Evolutionary conservation across 2,329 filamentous ascomycete species (phyloP).

Genomic region (Aurifilum marmelostoma): DNA sequence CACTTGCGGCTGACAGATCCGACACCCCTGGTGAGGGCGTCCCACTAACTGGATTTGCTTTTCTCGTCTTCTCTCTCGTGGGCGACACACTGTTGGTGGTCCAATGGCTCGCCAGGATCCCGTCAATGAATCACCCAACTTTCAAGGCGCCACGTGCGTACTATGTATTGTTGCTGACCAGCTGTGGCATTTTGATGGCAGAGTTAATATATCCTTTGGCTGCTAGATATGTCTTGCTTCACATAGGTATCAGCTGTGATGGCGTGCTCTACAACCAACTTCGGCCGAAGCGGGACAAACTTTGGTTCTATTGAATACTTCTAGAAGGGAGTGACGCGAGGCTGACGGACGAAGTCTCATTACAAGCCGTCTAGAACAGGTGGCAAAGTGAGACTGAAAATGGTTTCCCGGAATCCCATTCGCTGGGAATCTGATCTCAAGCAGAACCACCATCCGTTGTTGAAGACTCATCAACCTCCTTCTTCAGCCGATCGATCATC

Average conservation of each 20-base stretch:
- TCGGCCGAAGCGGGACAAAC: no score
- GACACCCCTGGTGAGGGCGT: not conserved
- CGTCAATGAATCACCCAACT: not conserved
- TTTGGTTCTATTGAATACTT: not conserved
- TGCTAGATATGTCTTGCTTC: no score
- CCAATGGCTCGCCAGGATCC: not conserved
- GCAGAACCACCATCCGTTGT: not conserved
- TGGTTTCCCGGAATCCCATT: not conserved
- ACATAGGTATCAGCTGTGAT: no score
- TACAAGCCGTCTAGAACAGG: not conserved
- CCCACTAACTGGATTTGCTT: not conserved
- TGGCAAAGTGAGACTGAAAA: not conserved
- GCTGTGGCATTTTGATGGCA: not conserved
- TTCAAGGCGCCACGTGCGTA: not conserved
- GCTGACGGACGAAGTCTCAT: no score
- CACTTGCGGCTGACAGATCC: not conserved
- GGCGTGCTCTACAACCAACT: no score
- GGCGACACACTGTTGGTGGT: not conserved
- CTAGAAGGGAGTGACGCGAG: not conserved
- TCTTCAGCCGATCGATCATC: conserved; percentile 46
- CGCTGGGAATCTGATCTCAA: conserved; percentile 3
- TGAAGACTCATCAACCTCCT: conserved; percentile 29
- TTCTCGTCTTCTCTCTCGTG: not conserved
- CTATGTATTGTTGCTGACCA: not conserved
- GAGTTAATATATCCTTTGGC: no score